These are phyloP conservation scores for Rutstroemia sp. DNA, from an alignment of 2,329 filamentous ascomycete species.

Conservation along the genomic window DNA sequence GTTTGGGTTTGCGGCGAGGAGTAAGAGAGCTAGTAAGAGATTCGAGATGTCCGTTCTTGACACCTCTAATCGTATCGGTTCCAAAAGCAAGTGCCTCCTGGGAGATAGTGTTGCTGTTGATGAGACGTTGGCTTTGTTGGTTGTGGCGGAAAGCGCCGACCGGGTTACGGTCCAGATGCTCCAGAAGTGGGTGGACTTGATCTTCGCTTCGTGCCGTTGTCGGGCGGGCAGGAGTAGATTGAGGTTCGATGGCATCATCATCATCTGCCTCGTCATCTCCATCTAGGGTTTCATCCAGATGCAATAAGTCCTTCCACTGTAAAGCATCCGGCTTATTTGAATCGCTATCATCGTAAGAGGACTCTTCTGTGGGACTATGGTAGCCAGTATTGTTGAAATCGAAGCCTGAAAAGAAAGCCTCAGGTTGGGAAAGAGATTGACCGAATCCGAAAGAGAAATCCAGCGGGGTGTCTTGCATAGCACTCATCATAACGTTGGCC, in stretches of 20 bases:
- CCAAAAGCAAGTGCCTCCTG: constrained; percentile 56
- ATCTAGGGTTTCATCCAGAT: constrained; percentile 10
- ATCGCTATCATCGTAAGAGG: constrained; percentile 39
- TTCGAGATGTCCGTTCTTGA: constrained; percentile 58
- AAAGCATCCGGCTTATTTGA: constrained; percentile 66
- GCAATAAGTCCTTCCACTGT: constrained; percentile 51
- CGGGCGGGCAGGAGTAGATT: constrained; percentile 43
- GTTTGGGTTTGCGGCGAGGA: constrained; percentile 45
- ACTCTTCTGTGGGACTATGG: constrained; percentile 38
- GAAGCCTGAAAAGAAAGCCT: constrained; percentile 67
- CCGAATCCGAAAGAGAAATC: constrained; percentile 30
- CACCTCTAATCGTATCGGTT: constrained; percentile 51
- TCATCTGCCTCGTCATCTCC: constrained; percentile 8
- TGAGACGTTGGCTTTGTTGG: constrained; percentile 45
- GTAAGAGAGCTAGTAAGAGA: constrained; percentile 63
- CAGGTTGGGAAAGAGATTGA: constrained; percentile 63
- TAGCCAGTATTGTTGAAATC: constrained; percentile 45
- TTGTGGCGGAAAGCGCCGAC: constrained; percentile 71
- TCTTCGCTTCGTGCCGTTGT: constrained; percentile 42
- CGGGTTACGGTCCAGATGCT: constrained; percentile 54
- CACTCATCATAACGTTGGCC: constrained; percentile 70
- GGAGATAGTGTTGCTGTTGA: constrained; percentile 49
- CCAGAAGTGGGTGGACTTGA: constrained; percentile 47
- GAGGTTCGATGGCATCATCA: neutral
- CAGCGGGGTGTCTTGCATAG: constrained; percentile 34